Conservation (phyloP, 257 asterid genomes). For the Nicotiana knightiana region DNA sequence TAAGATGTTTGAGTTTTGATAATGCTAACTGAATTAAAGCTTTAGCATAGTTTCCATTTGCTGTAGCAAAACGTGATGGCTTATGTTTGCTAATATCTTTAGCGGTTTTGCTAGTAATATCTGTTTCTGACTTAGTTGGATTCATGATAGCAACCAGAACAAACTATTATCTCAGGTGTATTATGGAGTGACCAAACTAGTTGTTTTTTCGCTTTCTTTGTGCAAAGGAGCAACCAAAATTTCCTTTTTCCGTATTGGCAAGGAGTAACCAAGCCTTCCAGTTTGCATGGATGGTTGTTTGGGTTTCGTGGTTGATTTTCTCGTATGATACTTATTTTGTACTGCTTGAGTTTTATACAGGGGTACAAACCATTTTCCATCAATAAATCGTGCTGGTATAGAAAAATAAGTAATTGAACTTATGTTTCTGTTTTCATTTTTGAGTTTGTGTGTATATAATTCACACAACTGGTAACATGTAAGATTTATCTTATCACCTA, state of each 20-base stretch:
- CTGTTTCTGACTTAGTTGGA: background rate
- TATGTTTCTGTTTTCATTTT: background rate
- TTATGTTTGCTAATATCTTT: background rate
- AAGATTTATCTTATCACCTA: background rate
- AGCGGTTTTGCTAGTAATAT: background rate
- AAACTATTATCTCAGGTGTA: background rate
- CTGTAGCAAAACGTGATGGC: slow-evolving; percentile 1
- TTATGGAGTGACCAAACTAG: slow-evolving; percentile 2
- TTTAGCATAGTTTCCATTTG: background rate
- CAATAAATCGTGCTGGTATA: background rate
- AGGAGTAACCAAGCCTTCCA: background rate
- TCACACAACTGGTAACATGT: background rate
- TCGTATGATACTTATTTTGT: background rate
- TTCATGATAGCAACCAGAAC: background rate
- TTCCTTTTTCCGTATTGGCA: background rate
- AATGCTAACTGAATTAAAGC: slow-evolving; percentile 1
- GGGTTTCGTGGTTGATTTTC: background rate
- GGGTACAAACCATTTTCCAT: background rate
- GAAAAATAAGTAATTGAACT: background rate
- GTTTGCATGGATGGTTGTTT: background rate
- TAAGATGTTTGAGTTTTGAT: background rate
- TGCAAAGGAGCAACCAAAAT: background rate
- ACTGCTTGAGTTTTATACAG: background rate
- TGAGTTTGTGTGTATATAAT: background rate
- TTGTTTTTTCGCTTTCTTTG: background rate